Evolutionary conservation across 2,329 filamentous ascomycete species (phyloP).

Genomic region (Dryadomyces sulphureus): DNA sequence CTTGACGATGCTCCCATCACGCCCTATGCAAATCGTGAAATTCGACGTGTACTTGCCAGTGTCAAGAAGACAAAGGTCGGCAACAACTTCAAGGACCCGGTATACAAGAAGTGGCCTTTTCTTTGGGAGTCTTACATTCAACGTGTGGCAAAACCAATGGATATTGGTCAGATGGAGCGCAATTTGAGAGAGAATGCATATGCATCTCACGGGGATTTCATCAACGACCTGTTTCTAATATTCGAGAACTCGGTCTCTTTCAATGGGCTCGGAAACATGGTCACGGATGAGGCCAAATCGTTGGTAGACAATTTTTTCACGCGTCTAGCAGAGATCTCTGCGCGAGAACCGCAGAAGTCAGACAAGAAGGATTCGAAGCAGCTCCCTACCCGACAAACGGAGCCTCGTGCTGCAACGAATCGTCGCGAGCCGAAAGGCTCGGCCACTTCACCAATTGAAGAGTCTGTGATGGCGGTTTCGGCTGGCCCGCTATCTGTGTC

Average conservation of each 20-base stretch:
- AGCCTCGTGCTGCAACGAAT: conserved; percentile 24
- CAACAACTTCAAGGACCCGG: conserved; percentile 59
- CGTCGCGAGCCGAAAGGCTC: conserved; percentile 18
- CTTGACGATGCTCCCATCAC: conserved; percentile 38
- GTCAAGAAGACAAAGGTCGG: conserved; percentile 81
- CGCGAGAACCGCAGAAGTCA: conserved; percentile 41
- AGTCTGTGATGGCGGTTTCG: conserved; percentile 9
- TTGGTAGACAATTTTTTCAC: conserved; percentile 42
- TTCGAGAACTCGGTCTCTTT: conserved; percentile 66
- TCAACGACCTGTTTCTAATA: conserved; percentile 61
- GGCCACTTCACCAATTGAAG: conserved; percentile 17
- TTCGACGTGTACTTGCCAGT: conserved; percentile 52
- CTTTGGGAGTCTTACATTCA: conserved; percentile 62
- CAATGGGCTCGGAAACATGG: conserved; percentile 64
- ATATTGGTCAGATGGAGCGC: conserved; percentile 67
- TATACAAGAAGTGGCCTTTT: conserved; percentile 58
- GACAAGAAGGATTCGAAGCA: conserved; percentile 44
- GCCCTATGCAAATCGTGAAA: conserved; percentile 41
- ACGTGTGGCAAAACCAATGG: conserved; percentile 63
- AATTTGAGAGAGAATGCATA: conserved; percentile 62
- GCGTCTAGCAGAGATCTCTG: conserved; percentile 27
- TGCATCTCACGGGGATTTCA: conserved; percentile 53
- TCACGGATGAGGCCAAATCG: conserved; percentile 42
- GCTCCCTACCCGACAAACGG: conserved; percentile 29
- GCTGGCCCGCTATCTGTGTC: conserved; percentile 21